These are phyloP conservation scores for Globisporangium apiculatum DNA, from an alignment of 352 stramenopile genomes.

Conservation along the genomic window DNA sequence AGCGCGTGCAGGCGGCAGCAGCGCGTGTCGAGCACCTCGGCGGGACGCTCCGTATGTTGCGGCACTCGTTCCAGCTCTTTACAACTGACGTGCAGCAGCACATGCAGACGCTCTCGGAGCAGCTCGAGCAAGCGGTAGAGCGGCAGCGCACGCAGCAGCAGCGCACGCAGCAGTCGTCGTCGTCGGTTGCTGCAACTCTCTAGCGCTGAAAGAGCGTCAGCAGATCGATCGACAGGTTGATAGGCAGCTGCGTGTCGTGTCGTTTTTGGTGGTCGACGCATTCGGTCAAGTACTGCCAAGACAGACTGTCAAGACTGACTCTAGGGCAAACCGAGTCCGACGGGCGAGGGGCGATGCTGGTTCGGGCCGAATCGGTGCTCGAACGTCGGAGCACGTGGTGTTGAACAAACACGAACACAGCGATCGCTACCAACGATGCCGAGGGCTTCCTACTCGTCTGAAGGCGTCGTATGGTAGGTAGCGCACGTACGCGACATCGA, in stretches of 20 bases:
- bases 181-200: background rate
- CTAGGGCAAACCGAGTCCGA: too few relatives aligned
- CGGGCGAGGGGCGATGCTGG: too few relatives aligned
- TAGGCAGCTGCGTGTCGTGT: background rate
- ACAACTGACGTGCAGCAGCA: slow-evolving; percentile 42
- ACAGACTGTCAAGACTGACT: too few relatives aligned
- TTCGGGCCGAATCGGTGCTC: too few relatives aligned
- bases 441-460: too few relatives aligned
- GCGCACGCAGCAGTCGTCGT: background rate
- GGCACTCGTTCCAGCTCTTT: slow-evolving; percentile 51
- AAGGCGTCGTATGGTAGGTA: too few relatives aligned
- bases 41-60: slow-evolving; percentile 34
- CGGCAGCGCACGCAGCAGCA: background rate
- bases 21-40: slow-evolving; percentile 31
- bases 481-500: too few relatives aligned
- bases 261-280: too few relatives aligned
- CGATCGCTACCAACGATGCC: too few relatives aligned
- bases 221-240: background rate
- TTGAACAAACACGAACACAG: too few relatives aligned
- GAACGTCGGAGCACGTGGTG: too few relatives aligned
- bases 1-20: slow-evolving; percentile 25
- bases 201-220: background rate
- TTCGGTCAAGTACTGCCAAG: too few relatives aligned
- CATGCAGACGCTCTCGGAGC: slow-evolving; percentile 38
- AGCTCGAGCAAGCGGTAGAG: slow-evolving; percentile 27